phyloP scores from a whole-genome alignment of 768 basidiomycete genomes.

The Tulasnella sp. region DNA sequence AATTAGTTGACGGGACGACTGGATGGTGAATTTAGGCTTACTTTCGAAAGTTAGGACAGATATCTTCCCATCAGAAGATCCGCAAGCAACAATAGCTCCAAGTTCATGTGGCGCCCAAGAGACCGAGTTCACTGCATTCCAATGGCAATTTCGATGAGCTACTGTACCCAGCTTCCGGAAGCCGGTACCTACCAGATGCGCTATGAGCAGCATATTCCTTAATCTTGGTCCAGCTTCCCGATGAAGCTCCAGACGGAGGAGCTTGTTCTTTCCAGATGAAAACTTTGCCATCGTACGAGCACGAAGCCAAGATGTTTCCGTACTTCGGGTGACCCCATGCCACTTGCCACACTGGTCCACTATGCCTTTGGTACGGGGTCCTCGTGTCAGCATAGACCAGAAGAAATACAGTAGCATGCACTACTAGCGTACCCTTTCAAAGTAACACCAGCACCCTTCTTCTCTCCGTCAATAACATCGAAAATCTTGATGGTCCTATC shows the following conservation, averaged over 20 bases:
- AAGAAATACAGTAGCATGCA: background rate
- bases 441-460: conserved; percentile 64
- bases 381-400: background rate
- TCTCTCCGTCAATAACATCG: conserved; percentile 88
- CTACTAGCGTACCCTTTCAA: conserved; percentile 65
- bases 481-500: conserved; percentile 96
- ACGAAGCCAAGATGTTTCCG: conserved; percentile 95
- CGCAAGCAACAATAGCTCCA: conserved; percentile 94
- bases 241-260: conserved; percentile 47
- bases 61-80: conserved; percentile 94
- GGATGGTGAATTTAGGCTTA: conserved; percentile 46
- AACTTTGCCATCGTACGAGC: conserved; percentile 97
- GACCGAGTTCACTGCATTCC: conserved; percentile 82
- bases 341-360: conserved; percentile 97
- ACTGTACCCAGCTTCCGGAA: background rate
- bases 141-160: background rate
- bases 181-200: conserved; percentile 76
- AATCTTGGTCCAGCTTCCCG: conserved; percentile 85
- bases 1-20: background rate
- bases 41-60: conserved; percentile 98
- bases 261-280: conserved; percentile 96
- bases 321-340: conserved; percentile 99
- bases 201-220: conserved; percentile 95
- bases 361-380: conserved; percentile 62
- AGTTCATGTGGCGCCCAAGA: conserved; percentile 99